Evolutionary conservation across 352 stramenopile species (phyloP).

Genomic region (Pythium coloratum): DNA sequence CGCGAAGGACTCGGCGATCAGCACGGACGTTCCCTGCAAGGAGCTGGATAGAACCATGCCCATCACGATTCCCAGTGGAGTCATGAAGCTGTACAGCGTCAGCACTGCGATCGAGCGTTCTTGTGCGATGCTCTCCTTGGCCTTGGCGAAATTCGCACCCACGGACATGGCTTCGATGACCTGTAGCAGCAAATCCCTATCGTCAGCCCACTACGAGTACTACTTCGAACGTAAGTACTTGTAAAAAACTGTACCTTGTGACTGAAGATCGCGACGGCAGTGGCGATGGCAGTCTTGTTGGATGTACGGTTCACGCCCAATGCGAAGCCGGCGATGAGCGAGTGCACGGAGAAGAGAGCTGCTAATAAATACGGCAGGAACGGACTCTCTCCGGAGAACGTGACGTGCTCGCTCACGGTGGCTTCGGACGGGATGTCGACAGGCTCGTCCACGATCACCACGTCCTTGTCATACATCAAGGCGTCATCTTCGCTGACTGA

Average conservation of each 20-base stretch:
- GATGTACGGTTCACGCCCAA: conserved; percentile 57
- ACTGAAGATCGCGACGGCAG: conserved; percentile 63
- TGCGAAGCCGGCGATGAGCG: conserved; percentile 63
- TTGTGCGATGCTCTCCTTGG: conserved; percentile 47
- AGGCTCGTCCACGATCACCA: conserved; percentile 15
- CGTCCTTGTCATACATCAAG: conserved; percentile 1
- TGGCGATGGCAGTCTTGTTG: conserved; percentile 52
- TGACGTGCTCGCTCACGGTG: conserved; percentile 58
- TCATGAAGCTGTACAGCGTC: conserved; percentile 70
- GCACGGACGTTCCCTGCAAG: conserved; percentile 42
- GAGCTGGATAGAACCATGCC: conserved; percentile 54
- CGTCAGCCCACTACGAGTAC: too few relatives aligned
- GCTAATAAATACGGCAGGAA: conserved; percentile 63
- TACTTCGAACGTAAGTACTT: background rate
- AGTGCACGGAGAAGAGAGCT: conserved; percentile 65
- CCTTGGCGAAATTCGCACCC: conserved; percentile 61
- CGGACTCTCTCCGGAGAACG: conserved; percentile 59
- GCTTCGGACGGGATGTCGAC: conserved; percentile 26
- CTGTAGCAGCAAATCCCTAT: conserved; percentile 14
- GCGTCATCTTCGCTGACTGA: conserved; percentile 10
- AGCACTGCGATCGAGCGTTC: conserved; percentile 51
- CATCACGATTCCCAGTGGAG: conserved; percentile 55
- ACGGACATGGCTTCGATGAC: conserved; percentile 70
- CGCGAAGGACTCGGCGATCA: conserved; percentile 44
- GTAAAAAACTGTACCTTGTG: conserved; percentile 46